Percentiles rank a stretch among this genome's conserved stretches.
Conservation (phyloP, 345 rosid species). For the Ceriops tagal region DNA sequence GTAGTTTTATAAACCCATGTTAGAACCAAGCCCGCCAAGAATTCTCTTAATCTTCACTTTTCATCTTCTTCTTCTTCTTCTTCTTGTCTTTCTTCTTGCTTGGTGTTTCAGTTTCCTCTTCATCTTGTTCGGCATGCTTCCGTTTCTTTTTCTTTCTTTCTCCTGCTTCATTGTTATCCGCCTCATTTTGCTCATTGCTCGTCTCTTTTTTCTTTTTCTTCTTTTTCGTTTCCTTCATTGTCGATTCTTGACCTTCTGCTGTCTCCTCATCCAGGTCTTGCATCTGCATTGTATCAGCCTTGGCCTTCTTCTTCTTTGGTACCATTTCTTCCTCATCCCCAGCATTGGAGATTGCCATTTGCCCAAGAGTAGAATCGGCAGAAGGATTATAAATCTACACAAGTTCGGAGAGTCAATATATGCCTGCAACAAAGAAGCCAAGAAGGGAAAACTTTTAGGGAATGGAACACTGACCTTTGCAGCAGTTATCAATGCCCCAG, state of each 20-base stretch:
- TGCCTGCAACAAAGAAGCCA: too few relatives aligned
- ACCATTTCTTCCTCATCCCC: slow-evolving; percentile 14
- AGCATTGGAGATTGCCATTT: not conserved
- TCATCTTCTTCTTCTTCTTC: slow-evolving; percentile 35
- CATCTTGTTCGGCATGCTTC: slow-evolving; percentile 13
- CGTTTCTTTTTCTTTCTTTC: slow-evolving; percentile 8
- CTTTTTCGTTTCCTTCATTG: slow-evolving; percentile 35
- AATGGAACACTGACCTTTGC: too few relatives aligned
- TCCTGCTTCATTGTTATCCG: not conserved
- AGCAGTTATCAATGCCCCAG: too few relatives aligned
- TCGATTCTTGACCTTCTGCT: slow-evolving; percentile 21
- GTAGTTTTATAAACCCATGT: not conserved
- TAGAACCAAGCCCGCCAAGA: not conserved
- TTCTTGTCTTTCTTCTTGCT: slow-evolving; percentile 37
- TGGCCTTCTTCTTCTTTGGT: slow-evolving; percentile 28
- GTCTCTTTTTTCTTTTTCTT: slow-evolving; percentile 24
- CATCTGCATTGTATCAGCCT: slow-evolving; percentile 3
- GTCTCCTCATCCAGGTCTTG: slow-evolving; percentile 7
- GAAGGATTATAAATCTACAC: too few relatives aligned
- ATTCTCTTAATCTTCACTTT: slow-evolving; percentile 30
- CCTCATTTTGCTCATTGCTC: not conserved
- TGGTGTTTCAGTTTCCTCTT: slow-evolving; percentile 5
- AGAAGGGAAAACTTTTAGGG: too few relatives aligned
- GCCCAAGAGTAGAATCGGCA: too few relatives aligned
- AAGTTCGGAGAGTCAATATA: too few relatives aligned